A percentile compares a stretch with the other conserved stretches of the same genome.
Evolutionary conservation across 2,329 filamentous ascomycete species (phyloP).

Genomic region (Calcarisporium arbuscula): DNA sequence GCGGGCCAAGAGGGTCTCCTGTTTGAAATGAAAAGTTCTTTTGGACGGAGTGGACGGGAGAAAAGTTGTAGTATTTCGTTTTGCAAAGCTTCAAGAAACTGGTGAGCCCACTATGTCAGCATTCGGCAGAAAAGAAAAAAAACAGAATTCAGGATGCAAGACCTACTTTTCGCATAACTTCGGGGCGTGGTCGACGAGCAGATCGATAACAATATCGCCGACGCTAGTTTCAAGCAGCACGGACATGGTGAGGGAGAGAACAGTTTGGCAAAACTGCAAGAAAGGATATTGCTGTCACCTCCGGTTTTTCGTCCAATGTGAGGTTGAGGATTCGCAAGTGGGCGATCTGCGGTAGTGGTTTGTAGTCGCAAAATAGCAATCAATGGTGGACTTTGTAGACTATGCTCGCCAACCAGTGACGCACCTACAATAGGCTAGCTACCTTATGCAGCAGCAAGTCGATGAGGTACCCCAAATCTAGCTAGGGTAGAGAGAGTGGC

Average conservation of each 20-base stretch:
- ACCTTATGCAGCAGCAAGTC: too few species aligned
- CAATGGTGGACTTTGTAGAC: too few species aligned
- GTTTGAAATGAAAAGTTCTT: slow-evolving; percentile 96
- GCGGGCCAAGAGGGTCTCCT: slow-evolving; percentile 85
- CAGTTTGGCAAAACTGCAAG: too few species aligned
- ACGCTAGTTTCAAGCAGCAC: slow-evolving; percentile 88
- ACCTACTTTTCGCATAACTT: slow-evolving; percentile 92
- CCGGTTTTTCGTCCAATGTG: too few species aligned
- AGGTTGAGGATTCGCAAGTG: too few species aligned
- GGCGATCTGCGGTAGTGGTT: too few species aligned
- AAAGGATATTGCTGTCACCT: too few species aligned
- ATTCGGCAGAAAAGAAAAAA: background rate
- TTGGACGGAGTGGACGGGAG: slow-evolving; percentile 85
- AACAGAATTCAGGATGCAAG: background rate
- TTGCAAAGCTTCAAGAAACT: slow-evolving; percentile 99
- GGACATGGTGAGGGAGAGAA: slow-evolving; percentile 79
- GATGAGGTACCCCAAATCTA: too few species aligned
- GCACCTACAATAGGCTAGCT: too few species aligned
- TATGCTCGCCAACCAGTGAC: too few species aligned
- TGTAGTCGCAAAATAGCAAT: too few species aligned
- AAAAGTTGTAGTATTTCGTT: slow-evolving; percentile 98
- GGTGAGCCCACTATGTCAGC: slow-evolving; percentile 23
- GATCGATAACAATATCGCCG: slow-evolving; percentile 91
- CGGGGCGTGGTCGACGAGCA: slow-evolving; percentile 82
- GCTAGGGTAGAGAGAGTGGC: too few species aligned